Base-by-base conservation (phyloP, 2,329 filamentous ascomycete species). In the Sporothrix variecibatus region DNA sequence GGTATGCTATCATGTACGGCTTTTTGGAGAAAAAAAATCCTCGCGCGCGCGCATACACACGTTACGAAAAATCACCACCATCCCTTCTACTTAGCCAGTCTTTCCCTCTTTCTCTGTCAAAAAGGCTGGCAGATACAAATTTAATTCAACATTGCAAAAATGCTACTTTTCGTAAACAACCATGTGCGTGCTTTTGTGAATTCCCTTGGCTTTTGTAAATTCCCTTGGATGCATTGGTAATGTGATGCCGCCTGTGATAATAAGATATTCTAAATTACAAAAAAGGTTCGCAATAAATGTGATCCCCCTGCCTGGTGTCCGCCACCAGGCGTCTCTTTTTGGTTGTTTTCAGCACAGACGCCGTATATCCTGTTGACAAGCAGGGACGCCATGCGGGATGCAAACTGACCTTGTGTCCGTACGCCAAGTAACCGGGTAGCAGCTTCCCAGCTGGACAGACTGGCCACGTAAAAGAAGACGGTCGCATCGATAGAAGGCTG, bases 1-100 rank as follows among this genome's bases (percentile, higher is more conserved):
- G 75, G 73, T 60, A 72, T 73, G 71, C 72, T 49, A 65, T 65
- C 46, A 65, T 65, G 67, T 60, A 75, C 56, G 75, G 75, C 51
- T 72, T 74, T 74, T 46, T 71, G 12, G 43, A 15, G 11, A 12
- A 43, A 43, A 43, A 70, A 75, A 73, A 71, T 2, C 56, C 5
- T n/a, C 56, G 53, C 53, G 38, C 70, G 15, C 53, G 17, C 53
- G 53, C 51, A 23, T 56, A 9, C 40, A 26, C 70, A 31, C 9
- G 4, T 56, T 6, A 58, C 26, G 51, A 17, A 53, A 43, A 46
- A 56, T 17, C 5, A 23, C 9, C 12, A 34, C 9, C 9, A 28
- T 20, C 62, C 17, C 62, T 15, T 17, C 23, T 15, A 60, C 56
- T 15, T 40, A 46, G 51, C 62, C 58, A 62, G 58, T 38, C 62